A percentile compares a stretch with the other conserved stretches of the same genome.
Conservation (phyloP, 148 eudicot species). For the Tetragonia tetragonoides region DNA sequence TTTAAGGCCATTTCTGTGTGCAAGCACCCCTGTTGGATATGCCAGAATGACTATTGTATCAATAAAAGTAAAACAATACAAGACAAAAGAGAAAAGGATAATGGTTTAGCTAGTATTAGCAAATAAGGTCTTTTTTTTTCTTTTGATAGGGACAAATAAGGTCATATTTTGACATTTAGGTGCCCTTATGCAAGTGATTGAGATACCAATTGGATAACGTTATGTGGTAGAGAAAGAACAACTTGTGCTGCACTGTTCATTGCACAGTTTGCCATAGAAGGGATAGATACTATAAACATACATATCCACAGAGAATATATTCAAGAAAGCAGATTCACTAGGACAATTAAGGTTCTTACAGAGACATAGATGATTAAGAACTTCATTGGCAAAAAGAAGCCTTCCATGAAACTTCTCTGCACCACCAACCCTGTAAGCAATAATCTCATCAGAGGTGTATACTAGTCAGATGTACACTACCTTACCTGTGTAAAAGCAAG, state of each 20-base stretch:
- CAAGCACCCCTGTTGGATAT: neutral
- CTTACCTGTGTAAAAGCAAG: no score
- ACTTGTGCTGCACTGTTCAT: constrained; percentile 5
- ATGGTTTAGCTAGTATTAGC: constrained; percentile 1
- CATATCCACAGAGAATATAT: constrained; percentile 17
- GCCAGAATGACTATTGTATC: neutral
- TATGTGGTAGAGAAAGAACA: constrained; percentile 3
- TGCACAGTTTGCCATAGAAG: constrained; percentile 5
- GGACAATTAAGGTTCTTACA: neutral
- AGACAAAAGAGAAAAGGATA: neutral
- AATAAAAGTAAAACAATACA: neutral
- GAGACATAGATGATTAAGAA: neutral
- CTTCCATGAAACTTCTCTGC: neutral
- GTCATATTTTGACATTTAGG: neutral
- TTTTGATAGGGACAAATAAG: neutral
- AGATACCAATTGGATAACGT: constrained; percentile 18
- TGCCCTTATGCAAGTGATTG: neutral
- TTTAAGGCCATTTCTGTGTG: neutral
- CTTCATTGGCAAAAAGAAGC: constrained; percentile 1
- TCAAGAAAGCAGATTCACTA: constrained; percentile 3
- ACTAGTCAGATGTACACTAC: no score
- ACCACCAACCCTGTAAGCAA: neutral
- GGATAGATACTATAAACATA: constrained; percentile 5
- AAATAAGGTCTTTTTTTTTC: neutral
- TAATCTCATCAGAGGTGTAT: neutral